Evolutionary conservation across 345 rosid species (phyloP).

Genomic region (Xanthoceras sorbifolium): DNA sequence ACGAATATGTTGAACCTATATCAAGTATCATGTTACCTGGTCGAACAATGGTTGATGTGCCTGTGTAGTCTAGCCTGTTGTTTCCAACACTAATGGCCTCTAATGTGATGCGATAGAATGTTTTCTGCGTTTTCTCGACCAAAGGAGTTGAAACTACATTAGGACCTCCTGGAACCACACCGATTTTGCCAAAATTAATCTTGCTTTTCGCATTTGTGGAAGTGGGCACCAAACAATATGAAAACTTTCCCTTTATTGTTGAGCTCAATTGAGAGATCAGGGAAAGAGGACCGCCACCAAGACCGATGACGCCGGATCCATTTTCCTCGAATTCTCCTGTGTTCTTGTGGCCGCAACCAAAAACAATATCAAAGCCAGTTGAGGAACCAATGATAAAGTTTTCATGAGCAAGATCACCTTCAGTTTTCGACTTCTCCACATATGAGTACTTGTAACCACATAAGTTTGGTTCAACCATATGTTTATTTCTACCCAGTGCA

Average conservation of each 20-base stretch:
- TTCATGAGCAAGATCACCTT: slow-evolving; percentile 50
- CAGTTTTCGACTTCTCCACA: slow-evolving; percentile 41
- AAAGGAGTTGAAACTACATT: slow-evolving; percentile 42
- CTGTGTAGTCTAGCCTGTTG: slow-evolving; percentile 33
- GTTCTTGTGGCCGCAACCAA: slow-evolving; percentile 60
- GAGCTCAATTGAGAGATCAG: slow-evolving; percentile 44
- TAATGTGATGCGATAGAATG: slow-evolving; percentile 51
- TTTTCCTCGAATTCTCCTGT: slow-evolving; percentile 42
- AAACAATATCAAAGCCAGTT: slow-evolving; percentile 15
- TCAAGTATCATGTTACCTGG: slow-evolving; percentile 55
- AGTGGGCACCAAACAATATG: slow-evolving; percentile 60
- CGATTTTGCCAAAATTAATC: slow-evolving; percentile 47
- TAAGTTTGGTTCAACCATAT: slow-evolving; percentile 37
- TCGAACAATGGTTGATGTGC: neutral
- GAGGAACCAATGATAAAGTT: slow-evolving; percentile 33
- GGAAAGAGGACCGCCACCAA: slow-evolving; percentile 60
- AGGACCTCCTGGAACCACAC: slow-evolving; percentile 4
- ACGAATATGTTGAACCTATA: slow-evolving; percentile 55
- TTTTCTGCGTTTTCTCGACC: slow-evolving; percentile 24
- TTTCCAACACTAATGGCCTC: slow-evolving; percentile 62
- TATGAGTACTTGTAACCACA: slow-evolving; percentile 51
- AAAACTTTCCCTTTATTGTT: slow-evolving; percentile 42
- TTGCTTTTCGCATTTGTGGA: slow-evolving; percentile 33
- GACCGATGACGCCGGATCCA: slow-evolving; percentile 61
- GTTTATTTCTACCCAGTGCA: slow-evolving; percentile 30